Evolutionary conservation across 371 early-diverging fungal species (phyloP), one percentile per base, ranked within the genome.

Genomic region (Batrachochytrium dendrobatidis): DNA sequence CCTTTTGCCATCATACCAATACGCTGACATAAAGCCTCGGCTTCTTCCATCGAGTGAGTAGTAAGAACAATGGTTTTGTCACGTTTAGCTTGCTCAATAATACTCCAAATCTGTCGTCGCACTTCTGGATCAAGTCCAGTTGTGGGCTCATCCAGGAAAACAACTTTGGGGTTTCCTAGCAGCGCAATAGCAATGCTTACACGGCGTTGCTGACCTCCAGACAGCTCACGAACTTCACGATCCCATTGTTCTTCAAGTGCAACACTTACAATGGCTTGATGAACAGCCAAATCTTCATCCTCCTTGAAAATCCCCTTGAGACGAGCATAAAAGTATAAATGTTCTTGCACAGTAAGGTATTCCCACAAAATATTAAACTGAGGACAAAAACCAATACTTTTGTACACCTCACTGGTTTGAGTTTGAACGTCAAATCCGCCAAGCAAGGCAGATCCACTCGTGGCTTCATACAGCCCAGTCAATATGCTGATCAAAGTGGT

Each of bases 1-100:
- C 87, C 87, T 53, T 86, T 81, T 50, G 86, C 83, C 84, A 86
- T 86, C 51, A 88, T 87, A 22, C 83, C 87, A 48, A 88, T 84
- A 18, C 71, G 55, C 20, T 70, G 67, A 59, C 76, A 77, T 10
- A 73, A 56, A 50, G 61, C 80, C 56, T 88, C 88, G n/a, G 84
- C 87, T 66, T 88, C 88, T 58, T 88, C 88, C 86, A 86, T 85
- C 18, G 80, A 80, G 56, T 87, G 86, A 1, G 86, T 81, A 17
- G 66, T 66, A n/a, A 86, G 55, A 26, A 86, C 66, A 54, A 86
- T 81, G 20, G 86, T 84, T 25, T 73, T 73, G 22, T 73, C 79
- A 30, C 52, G 59, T 57, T 74, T 70, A 3, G 83, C 76, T 6
- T 74, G 53, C 26, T 74, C 52, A 60, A 87, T 66, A 59, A 85